Conservation (phyloP, 2,329 filamentous ascomycete species). For the Atkinsonella texensis region DNA sequence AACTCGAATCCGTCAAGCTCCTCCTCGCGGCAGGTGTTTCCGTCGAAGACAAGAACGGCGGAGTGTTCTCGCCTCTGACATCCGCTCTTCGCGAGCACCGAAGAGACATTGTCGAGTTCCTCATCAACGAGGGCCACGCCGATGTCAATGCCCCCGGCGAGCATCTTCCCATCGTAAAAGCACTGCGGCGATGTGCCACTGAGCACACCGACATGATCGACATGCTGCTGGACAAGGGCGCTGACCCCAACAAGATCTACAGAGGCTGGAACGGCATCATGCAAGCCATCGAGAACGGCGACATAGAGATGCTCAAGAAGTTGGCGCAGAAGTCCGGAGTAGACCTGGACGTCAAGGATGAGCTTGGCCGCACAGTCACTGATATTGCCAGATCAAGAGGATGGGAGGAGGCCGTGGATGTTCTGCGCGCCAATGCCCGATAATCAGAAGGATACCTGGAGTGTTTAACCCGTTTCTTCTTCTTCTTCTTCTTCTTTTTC, state of each 20-base stretch:
- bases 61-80: constrained; percentile 59
- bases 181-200: constrained; percentile 45
- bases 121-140: constrained; percentile 49
- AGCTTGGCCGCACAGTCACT: constrained; percentile 39
- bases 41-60: constrained; percentile 60
- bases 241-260: constrained; percentile 56
- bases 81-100: constrained; percentile 53
- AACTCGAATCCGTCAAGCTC: constrained; percentile 55
- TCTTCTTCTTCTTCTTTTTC: not conserved
- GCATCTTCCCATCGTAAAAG: constrained; percentile 60
- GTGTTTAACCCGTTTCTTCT: not conserved
- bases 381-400: constrained; percentile 47
- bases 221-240: constrained; percentile 49
- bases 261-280: constrained; percentile 54
- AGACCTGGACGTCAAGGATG: constrained; percentile 40
- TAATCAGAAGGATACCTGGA: not conserved
- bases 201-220: constrained; percentile 49
- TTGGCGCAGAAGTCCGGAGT: constrained; percentile 37
- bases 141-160: constrained; percentile 57
- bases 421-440: constrained; percentile 29
- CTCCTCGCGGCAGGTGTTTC: constrained; percentile 52
- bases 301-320: constrained; percentile 39
- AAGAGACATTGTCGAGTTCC: constrained; percentile 47
- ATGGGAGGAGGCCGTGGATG: constrained; percentile 43
- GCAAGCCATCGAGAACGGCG: constrained; percentile 53